Evolutionary conservation across 2,329 filamentous ascomycete genomes (phyloP).

Genomic region (Teratosphaeria destructans): DNA sequence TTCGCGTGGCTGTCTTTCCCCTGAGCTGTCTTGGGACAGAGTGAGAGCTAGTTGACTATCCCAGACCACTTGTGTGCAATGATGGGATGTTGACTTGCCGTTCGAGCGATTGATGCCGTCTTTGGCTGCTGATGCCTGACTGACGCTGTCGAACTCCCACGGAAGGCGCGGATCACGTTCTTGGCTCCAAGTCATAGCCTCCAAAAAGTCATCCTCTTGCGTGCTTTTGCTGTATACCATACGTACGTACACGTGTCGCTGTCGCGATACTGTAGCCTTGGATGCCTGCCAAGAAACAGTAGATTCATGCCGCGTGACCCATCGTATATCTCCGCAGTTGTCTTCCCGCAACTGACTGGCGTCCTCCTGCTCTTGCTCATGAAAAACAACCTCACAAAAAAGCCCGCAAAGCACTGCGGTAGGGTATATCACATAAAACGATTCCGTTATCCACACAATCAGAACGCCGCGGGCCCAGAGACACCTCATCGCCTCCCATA

Average conservation of each 20-base stretch:
- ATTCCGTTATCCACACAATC: neutral
- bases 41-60: no score
- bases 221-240: neutral
- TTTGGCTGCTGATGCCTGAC: neutral
- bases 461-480: neutral
- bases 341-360: neutral
- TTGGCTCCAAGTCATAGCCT: neutral
- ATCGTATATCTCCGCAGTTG: neutral
- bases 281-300: neutral
- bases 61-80: no score
- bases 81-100: no score
- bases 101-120: no score
- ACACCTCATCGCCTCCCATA: neutral
- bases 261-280: neutral
- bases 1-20: no score
- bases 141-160: neutral
- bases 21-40: no score
- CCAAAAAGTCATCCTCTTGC: neutral
- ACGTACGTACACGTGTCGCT: neutral
- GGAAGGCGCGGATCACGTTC: neutral
- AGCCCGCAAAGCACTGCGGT: neutral
- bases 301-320: neutral
- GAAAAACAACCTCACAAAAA: neutral
- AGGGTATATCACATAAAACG: neutral
- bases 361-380: neutral